A percentile compares a stretch with the other conserved stretches of the same genome.
Evolutionary conservation across 768 basidiomycete genomes (phyloP).

Genomic region (Termitomyces sp.): DNA sequence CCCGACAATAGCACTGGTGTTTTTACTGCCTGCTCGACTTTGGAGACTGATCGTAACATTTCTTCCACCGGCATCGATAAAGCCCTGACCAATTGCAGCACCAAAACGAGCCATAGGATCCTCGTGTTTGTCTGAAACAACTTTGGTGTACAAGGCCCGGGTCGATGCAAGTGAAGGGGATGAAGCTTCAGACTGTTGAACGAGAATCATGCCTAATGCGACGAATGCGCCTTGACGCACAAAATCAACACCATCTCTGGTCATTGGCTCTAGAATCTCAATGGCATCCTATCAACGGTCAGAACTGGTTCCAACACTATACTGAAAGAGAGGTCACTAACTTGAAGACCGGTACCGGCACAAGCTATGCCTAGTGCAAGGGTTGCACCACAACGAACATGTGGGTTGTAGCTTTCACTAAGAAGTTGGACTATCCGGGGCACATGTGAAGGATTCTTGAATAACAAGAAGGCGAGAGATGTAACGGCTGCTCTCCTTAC

Average conservation of each 20-base stretch:
- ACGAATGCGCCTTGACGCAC: conserved; percentile 97
- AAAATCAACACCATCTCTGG: conserved; percentile 96
- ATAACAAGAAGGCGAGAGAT: conserved; percentile 90
- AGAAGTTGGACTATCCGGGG: conserved; percentile 95
- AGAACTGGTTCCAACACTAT: background rate
- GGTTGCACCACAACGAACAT: conserved; percentile 95
- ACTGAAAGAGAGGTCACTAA: conserved; percentile 22
- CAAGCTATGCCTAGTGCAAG: conserved; percentile 96
- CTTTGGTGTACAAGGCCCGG: conserved; percentile 83
- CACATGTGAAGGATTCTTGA: conserved; percentile 95
- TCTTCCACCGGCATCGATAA: conserved; percentile 96
- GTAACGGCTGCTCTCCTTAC: conserved; percentile 96
- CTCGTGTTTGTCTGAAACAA: conserved; percentile 94
- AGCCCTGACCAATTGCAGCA: conserved; percentile 90
- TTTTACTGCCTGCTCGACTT: conserved; percentile 87
- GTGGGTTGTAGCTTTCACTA: conserved; percentile 98
- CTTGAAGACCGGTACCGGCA: conserved; percentile 93
- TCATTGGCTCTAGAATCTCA: conserved; percentile 96
- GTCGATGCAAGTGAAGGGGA: conserved; percentile 76
- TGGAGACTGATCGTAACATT: conserved; percentile 94
- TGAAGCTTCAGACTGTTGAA: conserved; percentile 91
- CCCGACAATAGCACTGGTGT: conserved; percentile 95
- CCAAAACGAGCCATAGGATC: conserved; percentile 99
- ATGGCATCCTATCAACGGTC: conserved; percentile 70
- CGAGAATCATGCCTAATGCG: conserved; percentile 93